Evolutionary conservation across 192 early-diverging fungal species (phyloP), one percentile per base, ranked within the genome.

Genomic region (Backusella parvicylindrica): DNA sequence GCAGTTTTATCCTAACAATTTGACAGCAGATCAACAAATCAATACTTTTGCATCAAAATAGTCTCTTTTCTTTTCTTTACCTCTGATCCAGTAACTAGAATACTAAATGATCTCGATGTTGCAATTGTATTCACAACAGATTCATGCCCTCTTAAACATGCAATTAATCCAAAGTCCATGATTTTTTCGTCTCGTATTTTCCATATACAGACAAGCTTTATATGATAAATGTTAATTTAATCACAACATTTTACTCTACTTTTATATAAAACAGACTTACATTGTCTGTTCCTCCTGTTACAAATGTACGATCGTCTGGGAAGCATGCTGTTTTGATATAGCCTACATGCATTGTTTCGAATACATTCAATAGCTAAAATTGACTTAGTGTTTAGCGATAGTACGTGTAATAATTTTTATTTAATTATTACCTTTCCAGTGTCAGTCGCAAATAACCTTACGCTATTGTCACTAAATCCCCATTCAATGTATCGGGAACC

Each of bases 191-290:
- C 79, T n/a, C 73, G 78, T 38, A 88, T 79, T 49, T 84, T 76
- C 89, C 89, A 91, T 18, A 90, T 81, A 40, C 87, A 88, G 15
- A 91, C 81, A 30, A 90, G 83, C 74, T 90, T 82, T 50, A 76
- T 70, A 4, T 60, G 21, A 73, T 8, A 30, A 40, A 40, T 6
- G 9, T 3, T n/a, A 26, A 26, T 16, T 56, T 50, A 36, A 3
- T 56, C 35, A 23, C 21, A 26, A 21, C 9, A n/a, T 13, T n/a
- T 23, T 60, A 12, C 23, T 60, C 1, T 28, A 28, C n/a, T 23
- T 60, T 8, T 2, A 23, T 56, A 56, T 9, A 56, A 36, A 70
- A 43, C 26, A 33, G 4, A 23, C 70, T 69, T 78, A 87, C 86
- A 64, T 75, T 79, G 56, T 87, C 86, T 32, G 86, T 83, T 66